Evolutionary conservation across 768 basidiomycete species (phyloP).

Genomic region (Mycena chlorophos): DNA sequence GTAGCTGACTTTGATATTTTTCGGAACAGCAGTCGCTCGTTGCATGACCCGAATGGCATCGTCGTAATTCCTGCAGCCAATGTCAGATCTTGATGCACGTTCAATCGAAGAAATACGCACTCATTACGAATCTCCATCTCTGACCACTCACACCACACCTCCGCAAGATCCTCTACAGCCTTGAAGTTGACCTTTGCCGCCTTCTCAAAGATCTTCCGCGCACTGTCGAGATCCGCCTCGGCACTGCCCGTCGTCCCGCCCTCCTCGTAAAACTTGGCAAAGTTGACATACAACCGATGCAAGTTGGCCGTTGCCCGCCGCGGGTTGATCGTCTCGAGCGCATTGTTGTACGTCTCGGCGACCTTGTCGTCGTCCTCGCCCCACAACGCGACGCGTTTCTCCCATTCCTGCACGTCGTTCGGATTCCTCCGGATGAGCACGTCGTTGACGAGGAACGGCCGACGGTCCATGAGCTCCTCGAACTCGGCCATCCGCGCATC

Average conservation of each 20-base stretch:
- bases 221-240: slow-evolving; percentile 79
- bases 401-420: slow-evolving; percentile 99
- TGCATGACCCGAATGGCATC: slow-evolving; percentile 96
- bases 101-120: slow-evolving; percentile 48
- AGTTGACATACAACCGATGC: slow-evolving; percentile 89
- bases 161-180: slow-evolving; percentile 95
- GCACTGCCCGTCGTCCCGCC: slow-evolving; percentile 81
- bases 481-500: slow-evolving; percentile 90
- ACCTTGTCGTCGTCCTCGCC: slow-evolving; percentile 94
- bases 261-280: slow-evolving; percentile 97
- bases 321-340: slow-evolving; percentile 84
- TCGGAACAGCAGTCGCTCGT: slow-evolving; percentile 88
- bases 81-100: slow-evolving; percentile 10
- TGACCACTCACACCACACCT: slow-evolving; percentile 99
- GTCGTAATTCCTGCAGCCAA: slow-evolving; percentile 85
- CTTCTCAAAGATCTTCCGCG: slow-evolving; percentile 92
- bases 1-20: slow-evolving; percentile 86
- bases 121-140: slow-evolving; percentile 97
- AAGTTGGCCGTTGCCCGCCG: slow-evolving; percentile 89
- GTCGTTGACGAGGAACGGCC: slow-evolving; percentile 96
- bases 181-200: slow-evolving; percentile 90
- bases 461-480: slow-evolving; percentile 89
- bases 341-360: slow-evolving; percentile 89
- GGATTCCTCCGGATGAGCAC: slow-evolving; percentile 91
- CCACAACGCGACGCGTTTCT: slow-evolving; percentile 92